Evolutionary conservation across 257 asterid species (phyloP), one percentile per base, ranked within the genome.

Genomic region (Solanum virginianum): DNA sequence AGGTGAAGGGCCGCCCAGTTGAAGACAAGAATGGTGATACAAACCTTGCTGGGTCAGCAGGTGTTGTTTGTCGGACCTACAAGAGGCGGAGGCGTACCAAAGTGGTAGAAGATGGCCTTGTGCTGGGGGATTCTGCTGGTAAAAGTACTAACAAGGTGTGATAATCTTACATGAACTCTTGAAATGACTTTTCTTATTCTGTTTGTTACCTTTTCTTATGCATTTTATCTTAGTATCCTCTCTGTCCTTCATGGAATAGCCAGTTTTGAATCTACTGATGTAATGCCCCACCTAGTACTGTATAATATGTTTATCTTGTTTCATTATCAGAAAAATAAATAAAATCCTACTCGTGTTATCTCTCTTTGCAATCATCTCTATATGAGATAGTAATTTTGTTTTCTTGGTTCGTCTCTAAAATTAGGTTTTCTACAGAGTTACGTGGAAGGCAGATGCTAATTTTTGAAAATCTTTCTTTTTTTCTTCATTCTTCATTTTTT

Each of bases 81-180:
- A 91, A 92, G 92, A 91, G 98, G 91, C 93, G 97, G 84, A 95
- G 66, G 90, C 87, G 63, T 79, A 84, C 57, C 80, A 89, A 82
- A 65, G 71, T 62, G 18, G 84, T 65, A 26, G 90, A 87, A 62
- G 55, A 29, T 84, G 91, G 83, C 84, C 84, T 75, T 79, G 56
- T 79, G 83, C 74, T 82, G 32, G 88, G 83, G 82, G 88, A 80
- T 82, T 88, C 87, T 16, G 89, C 60, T 66, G 77, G 85, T 88
- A 92, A 89, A 79, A 87, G 66, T 15, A 43, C 84, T 65, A 90
- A 89, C 83, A 91, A 90, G 96, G 95, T 91, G 65, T 83, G 86
- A 68, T 86, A 63, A 66, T 72, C 80, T 81, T 81, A 79, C 16
- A 77, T 51, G 49, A 47, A 75, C 85, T 49, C 62, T 51, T 26